These are phyloP conservation scores for Candolleomyces eurysporus DNA, from an alignment of 768 basidiomycete genomes.

Conservation along the genomic window DNA sequence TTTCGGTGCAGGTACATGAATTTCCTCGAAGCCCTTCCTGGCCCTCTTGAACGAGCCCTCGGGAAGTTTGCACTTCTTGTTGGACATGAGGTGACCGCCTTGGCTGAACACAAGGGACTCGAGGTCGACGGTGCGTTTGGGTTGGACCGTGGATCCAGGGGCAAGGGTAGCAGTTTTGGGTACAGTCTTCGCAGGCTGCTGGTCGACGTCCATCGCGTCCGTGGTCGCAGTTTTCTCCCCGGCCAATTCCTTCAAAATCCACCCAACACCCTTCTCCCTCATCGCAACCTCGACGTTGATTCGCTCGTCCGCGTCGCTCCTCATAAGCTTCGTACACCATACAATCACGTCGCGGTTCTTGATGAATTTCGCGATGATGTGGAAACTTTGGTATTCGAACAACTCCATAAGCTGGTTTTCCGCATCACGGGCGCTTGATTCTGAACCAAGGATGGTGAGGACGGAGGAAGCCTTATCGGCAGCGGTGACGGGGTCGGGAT, in stretches of 20 bases:
- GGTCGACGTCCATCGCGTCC: conserved; percentile 82
- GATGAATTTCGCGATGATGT: conserved; percentile 84
- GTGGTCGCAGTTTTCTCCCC: conserved; percentile 73
- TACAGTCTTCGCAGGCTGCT: conserved; percentile 45
- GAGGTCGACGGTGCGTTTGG: conserved; percentile 82
- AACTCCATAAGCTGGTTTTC: conserved; percentile 75
- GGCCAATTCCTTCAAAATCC: conserved; percentile 87
- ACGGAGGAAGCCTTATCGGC: conserved; percentile 88
- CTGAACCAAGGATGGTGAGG: conserved; percentile 39
- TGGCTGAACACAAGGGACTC: conserved; percentile 96
- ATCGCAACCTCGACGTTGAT: conserved; percentile 96
- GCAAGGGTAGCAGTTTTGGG: conserved; percentile 85
- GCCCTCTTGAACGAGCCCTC: conserved; percentile 97
- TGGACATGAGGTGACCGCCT: conserved; percentile 96
- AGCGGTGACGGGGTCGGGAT: conserved; percentile 92
- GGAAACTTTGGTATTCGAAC: conserved; percentile 91
- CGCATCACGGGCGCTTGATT: conserved; percentile 15
- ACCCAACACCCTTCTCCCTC: conserved; percentile 95
- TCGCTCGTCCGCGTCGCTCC: conserved; percentile 83
- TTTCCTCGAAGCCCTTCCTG: conserved; percentile 96
- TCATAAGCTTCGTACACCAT: conserved; percentile 96
- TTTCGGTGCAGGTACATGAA: conserved; percentile 94
- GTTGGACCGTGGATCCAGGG: conserved; percentile 84
- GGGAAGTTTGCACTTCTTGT: conserved; percentile 97
- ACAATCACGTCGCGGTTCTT: conserved; percentile 96